Conservation (phyloP, 768 basidiomycete species). For the Rhizopogon salebrosus region DNA sequence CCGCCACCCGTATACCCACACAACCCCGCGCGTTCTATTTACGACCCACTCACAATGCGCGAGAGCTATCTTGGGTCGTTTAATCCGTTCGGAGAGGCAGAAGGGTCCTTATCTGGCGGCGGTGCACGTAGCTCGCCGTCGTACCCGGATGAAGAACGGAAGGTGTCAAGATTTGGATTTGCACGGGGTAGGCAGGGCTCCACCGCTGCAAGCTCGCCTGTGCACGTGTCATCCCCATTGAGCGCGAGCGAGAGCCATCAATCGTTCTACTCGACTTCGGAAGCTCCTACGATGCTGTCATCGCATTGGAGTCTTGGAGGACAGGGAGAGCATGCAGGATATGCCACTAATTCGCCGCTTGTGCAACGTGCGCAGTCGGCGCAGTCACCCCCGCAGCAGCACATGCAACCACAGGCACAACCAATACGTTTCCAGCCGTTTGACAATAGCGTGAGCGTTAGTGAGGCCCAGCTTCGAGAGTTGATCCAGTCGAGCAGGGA, state of each 20-base stretch:
- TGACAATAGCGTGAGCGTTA: conserved; percentile 45
- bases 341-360: conserved; percentile 41
- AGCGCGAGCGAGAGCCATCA: conserved; percentile 45
- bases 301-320: conserved; percentile 41
- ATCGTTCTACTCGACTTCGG: conserved; percentile 37
- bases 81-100: conserved; percentile 69
- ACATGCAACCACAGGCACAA: conserved; percentile 5
- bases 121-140: conserved; percentile 33
- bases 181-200: conserved; percentile 67
- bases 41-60: conserved; percentile 44
- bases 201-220: conserved; percentile 52
- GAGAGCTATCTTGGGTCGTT: conserved; percentile 67
- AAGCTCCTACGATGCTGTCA: conserved; percentile 29
- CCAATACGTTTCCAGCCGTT: conserved; percentile 52
- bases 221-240: conserved; percentile 51
- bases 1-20: conserved; percentile 42
- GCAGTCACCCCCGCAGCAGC: conserved; percentile 28
- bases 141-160: conserved; percentile 54
- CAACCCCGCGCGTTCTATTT: conserved; percentile 45
- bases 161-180: conserved; percentile 78
- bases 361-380: conserved; percentile 39
- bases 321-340: conserved; percentile 39
- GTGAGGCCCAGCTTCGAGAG: conserved; percentile 74
- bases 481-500: conserved; percentile 71
- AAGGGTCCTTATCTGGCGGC: conserved; percentile 37